Conservation (phyloP, 2,329 filamentous ascomycete species). For the Nigrospora sphaerica region DNA sequence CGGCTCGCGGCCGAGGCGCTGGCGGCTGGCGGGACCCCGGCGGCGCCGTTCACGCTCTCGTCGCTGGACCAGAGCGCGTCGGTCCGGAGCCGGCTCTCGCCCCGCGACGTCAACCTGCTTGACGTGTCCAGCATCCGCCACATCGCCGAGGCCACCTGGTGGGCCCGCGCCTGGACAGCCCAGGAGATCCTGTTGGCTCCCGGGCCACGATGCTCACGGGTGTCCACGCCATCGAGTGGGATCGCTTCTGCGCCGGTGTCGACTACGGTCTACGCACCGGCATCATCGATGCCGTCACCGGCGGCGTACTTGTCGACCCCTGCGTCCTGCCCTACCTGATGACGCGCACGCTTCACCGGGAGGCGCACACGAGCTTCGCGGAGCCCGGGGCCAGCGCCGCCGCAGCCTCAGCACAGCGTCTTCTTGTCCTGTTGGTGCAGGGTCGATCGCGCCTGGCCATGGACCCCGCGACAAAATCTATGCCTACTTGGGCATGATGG, state of each 20-base stretch:
- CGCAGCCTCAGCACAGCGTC: not conserved
- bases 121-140: not conserved
- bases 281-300: constrained; percentile 2
- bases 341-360: not conserved
- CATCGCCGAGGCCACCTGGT: constrained; percentile 2
- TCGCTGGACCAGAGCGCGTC: not conserved
- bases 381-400: not conserved
- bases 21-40: not conserved
- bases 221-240: constrained; percentile 3
- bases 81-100: not conserved
- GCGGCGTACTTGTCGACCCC: not conserved
- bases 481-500: not conserved
- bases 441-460: constrained; percentile 1
- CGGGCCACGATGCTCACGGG: constrained; percentile 4
- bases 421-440: not conserved
- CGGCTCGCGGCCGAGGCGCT: not conserved
- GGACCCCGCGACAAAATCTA: constrained; percentile 2
- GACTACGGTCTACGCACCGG: constrained; percentile 3
- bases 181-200: constrained; percentile 7
- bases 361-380: not conserved
- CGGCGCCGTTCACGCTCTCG: not conserved
- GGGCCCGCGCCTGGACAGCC: constrained; percentile 7
- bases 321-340: not conserved
- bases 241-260: constrained; percentile 2
- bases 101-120: not conserved